phyloP scores from a whole-genome alignment of 768 basidiomycete genomes.

The Russula sp. region DNA sequence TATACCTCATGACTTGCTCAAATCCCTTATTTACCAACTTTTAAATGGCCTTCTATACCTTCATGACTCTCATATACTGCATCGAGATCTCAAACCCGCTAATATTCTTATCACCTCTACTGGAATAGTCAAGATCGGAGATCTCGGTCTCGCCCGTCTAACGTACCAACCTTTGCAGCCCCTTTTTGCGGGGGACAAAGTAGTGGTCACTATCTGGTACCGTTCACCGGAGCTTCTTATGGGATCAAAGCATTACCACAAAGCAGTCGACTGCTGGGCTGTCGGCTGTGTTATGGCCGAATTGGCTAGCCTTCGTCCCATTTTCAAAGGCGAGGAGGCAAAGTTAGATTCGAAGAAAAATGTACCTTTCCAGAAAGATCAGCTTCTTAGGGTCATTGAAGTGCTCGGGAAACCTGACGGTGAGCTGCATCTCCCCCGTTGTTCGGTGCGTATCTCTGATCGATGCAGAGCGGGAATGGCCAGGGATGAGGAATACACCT shows the following conservation, averaged over 20 bases:
- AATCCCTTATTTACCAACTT: constrained; percentile 91
- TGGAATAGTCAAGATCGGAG: constrained; percentile 97
- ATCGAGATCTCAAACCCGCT: constrained; percentile 96
- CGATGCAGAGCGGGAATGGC: constrained; percentile 78
- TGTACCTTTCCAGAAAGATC: constrained; percentile 94
- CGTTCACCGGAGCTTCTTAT: constrained; percentile 93
- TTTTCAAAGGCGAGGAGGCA: constrained; percentile 99
- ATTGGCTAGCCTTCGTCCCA: constrained; percentile 85
- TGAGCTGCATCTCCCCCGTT: constrained; percentile 32
- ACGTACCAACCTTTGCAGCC: constrained; percentile 89
- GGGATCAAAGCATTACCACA: constrained; percentile 97
- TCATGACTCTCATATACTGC: constrained; percentile 90
- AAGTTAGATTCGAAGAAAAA: constrained; percentile 97
- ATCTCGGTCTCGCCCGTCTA: constrained; percentile 89
- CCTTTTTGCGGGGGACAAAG: constrained; percentile 91
- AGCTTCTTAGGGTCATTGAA: constrained; percentile 93
- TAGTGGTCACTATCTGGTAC: constrained; percentile 99
- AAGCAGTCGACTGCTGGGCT: constrained; percentile 95
- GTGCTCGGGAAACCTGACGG: constrained; percentile 86
- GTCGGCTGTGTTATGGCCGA: constrained; percentile 98
- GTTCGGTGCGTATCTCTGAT: constrained; percentile 1
- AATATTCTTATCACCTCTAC: constrained; percentile 91
- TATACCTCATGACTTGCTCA: constrained; percentile 75
- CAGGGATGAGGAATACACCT: constrained; percentile 75
- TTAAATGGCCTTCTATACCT: constrained; percentile 92